Evolutionary conservation across 345 rosid species (phyloP).

Genomic region (Hypericum perforatum): DNA sequence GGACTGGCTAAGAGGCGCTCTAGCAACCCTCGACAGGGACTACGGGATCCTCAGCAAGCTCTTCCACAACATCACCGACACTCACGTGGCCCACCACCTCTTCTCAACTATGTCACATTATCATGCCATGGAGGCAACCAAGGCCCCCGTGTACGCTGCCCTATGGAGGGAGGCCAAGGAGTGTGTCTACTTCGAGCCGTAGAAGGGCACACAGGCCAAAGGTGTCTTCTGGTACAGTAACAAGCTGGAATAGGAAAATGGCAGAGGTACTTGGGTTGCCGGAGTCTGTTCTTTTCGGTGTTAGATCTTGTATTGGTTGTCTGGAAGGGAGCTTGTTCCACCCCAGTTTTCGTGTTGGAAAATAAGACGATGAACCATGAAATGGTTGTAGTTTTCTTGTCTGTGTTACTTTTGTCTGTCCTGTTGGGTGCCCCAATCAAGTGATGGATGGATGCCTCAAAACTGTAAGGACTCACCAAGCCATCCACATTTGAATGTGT

Average conservation of each 20-base stretch:
- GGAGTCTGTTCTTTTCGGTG: too few relatives aligned
- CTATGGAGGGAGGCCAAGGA: constrained; percentile 28
- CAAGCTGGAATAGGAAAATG: constrained; percentile 6
- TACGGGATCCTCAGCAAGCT: constrained; percentile 26
- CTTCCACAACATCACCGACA: constrained; percentile 28
- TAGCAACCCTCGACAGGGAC: constrained; percentile 25
- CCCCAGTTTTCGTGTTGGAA: too few relatives aligned
- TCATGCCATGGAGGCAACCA: constrained; percentile 27
- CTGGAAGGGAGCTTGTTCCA: too few relatives aligned
- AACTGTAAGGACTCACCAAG: too few relatives aligned
- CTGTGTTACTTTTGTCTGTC: too few relatives aligned
- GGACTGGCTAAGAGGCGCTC: constrained; percentile 30
- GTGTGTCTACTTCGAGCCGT: constrained; percentile 20
- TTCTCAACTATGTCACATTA: constrained; percentile 26
- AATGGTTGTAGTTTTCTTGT: too few relatives aligned
- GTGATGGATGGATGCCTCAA: too few relatives aligned
- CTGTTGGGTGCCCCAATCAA: too few relatives aligned
- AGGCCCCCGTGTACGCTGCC: constrained; percentile 15
- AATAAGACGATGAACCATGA: too few relatives aligned
- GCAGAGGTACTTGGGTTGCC: too few relatives aligned
- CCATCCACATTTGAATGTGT: too few relatives aligned
- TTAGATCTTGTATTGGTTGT: too few relatives aligned
- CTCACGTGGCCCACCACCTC: constrained; percentile 28
- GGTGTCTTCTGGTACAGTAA: constrained; percentile 27
- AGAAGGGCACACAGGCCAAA: constrained; percentile 7